Evolutionary conservation across 345 rosid species (phyloP), one percentile per base, ranked within the genome.

Genomic region (Brassica juncea): DNA sequence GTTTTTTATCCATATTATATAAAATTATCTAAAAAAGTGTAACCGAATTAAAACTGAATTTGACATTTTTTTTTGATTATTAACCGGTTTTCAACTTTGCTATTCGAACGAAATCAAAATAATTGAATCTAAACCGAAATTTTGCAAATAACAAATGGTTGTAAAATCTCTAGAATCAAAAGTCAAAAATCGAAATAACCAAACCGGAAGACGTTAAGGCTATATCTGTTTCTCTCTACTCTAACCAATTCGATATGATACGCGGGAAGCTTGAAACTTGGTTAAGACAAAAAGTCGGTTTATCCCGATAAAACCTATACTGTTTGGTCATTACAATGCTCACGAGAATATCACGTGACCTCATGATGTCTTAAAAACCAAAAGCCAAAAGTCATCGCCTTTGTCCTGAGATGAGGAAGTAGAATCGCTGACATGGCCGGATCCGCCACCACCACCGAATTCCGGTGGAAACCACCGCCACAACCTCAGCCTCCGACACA

Each of bases 381-480:
- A 11, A 37, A 2, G 35, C 6, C 7, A 37, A 37, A 39, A 23
- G 54, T 58, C 66, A 58, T 32, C 54, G 64, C 10, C 44, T 35
- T 66, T 52, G 8, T 2, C 8, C 25, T 7, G 11, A 60, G 75
- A 62, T 19, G 62, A 55, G 12, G 55, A 42, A 75, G 68, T 16
- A 21, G 6, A 10, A 9, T 4, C 63, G 0, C 67, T 75, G 23
- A 55, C 25, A 89, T 88, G 83, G 94, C 80, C 68, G 83, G 80
- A 42, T 1, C 83, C 63, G 6, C 85, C 77, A 74, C 32, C 0
- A 42, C 35, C 35, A 5, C 81, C 75, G 72, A 62, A 16, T 71
- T 66, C 69, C 44, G 66, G 71, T 71, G 84, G 73, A 64, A 73
- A 39, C 59, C 69, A 58, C 86, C 86, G 25, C 82, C 71, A 6